phyloP scores from a whole-genome alignment of 805 yeast species.

The Vanderwaltozyma polyspora region DNA sequence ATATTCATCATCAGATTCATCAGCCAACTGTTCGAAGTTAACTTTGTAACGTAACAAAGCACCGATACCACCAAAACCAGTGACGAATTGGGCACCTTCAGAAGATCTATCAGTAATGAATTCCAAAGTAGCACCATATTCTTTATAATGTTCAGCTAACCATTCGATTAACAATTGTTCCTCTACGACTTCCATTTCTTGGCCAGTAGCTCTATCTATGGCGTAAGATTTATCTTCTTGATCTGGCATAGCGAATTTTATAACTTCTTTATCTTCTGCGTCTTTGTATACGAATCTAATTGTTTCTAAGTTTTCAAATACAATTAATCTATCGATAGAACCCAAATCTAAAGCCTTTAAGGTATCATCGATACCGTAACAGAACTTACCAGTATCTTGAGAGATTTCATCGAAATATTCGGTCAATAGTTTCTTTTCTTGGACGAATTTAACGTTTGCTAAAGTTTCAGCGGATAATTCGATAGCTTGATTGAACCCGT shows the following conservation, averaged over 20 bases:
- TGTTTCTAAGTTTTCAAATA: slow-evolving; percentile 81
- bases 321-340: slow-evolving; percentile 87
- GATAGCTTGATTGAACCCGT: slow-evolving; percentile 98
- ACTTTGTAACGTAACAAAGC: slow-evolving; percentile 92
- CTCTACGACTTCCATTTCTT: slow-evolving; percentile 79
- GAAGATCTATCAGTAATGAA: slow-evolving; percentile 93
- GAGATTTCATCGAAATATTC: slow-evolving; percentile 94
- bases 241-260: slow-evolving; percentile 63
- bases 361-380: slow-evolving; percentile 96
- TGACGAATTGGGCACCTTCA: slow-evolving; percentile 97
- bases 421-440: slow-evolving; percentile 91
- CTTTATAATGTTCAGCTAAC: slow-evolving; percentile 94
- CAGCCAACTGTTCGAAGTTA: slow-evolving; percentile 89
- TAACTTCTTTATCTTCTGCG: slow-evolving; percentile 63
- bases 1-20: slow-evolving; percentile 77
- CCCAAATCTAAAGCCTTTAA: slow-evolving; percentile 93
- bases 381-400: slow-evolving; percentile 93
- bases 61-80: slow-evolving; percentile 99
- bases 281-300: slow-evolving; percentile 78
- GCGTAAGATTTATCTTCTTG: slow-evolving; percentile 66
- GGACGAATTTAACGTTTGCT: slow-evolving; percentile 93
- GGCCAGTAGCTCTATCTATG: slow-evolving; percentile 74
- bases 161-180: slow-evolving; percentile 89
- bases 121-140: slow-evolving; percentile 90
- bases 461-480: slow-evolving; percentile 95